Evolutionary conservation across 1,284 basidiomycete genomes (phyloP).

Genomic region (Microbotryum saponariae): DNA sequence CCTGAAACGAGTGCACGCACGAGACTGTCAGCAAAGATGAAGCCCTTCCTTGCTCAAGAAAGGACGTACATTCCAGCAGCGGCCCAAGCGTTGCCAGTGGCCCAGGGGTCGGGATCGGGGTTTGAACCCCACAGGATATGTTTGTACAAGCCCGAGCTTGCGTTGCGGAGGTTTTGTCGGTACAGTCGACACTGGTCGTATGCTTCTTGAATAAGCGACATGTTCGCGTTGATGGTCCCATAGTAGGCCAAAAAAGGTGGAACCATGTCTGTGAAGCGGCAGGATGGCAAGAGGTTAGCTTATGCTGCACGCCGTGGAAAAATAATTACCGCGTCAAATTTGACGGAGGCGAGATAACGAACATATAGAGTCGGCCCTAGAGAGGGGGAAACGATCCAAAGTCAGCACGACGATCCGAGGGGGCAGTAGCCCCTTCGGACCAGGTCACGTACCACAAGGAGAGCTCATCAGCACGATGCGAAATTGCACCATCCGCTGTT

Average conservation of each 20-base stretch:
- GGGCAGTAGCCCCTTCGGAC: neutral
- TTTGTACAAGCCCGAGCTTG: conserved; percentile 54
- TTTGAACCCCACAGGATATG: conserved; percentile 56
- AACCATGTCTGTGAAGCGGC: conserved; percentile 16
- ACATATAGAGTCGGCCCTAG: conserved; percentile 31
- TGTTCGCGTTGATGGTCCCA: conserved; percentile 62
- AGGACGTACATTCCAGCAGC: conserved; percentile 57
- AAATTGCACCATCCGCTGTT: conserved; percentile 68
- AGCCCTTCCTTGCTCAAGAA: neutral
- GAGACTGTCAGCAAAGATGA: neutral
- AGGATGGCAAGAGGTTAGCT: neutral
- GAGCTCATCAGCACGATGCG: conserved; percentile 58
- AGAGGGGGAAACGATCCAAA: neutral
- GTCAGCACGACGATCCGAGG: neutral
- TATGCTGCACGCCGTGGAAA: no score
- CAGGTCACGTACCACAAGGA: conserved; percentile 23
- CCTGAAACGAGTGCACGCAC: conserved; percentile 22
- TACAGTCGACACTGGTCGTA: conserved; percentile 75
- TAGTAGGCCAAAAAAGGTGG: conserved; percentile 72
- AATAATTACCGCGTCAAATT: no score
- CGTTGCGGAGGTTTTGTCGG: conserved; percentile 46
- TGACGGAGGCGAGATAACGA: conserved; percentile 37
- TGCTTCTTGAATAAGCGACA: conserved; percentile 59
- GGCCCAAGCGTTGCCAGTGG: conserved; percentile 65
- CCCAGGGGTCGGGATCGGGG: conserved; percentile 32